Evolutionary conservation across 768 basidiomycete genomes (phyloP).

Genomic region (Phlebiopsis gigantea): DNA sequence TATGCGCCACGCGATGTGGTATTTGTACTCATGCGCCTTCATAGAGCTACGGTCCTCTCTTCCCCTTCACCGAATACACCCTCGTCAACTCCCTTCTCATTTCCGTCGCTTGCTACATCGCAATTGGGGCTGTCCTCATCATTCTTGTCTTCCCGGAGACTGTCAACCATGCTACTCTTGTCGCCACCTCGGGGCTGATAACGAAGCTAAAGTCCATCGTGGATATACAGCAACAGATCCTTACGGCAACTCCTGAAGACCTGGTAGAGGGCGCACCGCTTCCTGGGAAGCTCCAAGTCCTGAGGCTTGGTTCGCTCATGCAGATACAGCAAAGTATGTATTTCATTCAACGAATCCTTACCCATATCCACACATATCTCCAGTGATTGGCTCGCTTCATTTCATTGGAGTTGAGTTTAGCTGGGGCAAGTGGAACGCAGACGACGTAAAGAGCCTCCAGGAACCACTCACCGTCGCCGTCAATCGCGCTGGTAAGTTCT

Average conservation of each 20-base stretch:
- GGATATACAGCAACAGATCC: constrained; percentile 29
- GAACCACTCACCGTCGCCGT: constrained; percentile 31
- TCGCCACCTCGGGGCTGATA: constrained; percentile 26
- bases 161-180: constrained; percentile 37
- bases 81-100: constrained; percentile 38
- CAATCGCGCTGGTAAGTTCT: constrained; percentile 30
- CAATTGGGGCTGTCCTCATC: constrained; percentile 40
- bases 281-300: constrained; percentile 16
- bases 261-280: constrained; percentile 20
- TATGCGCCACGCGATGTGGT: background rate
- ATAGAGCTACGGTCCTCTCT: constrained; percentile 43
- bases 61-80: constrained; percentile 40
- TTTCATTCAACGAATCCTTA: background rate
- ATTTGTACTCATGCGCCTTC: constrained; percentile 2
- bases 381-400: constrained; percentile 30
- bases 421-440: constrained; percentile 40
- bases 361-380: background rate
- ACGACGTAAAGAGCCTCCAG: constrained; percentile 33
- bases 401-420: constrained; percentile 39
- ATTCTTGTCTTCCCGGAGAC: constrained; percentile 50
- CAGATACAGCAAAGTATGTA: constrained; percentile 26
- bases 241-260: constrained; percentile 18
- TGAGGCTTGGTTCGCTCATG: constrained; percentile 20
- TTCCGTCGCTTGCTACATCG: constrained; percentile 42
- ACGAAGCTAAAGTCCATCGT: constrained; percentile 25